A percentile compares a stretch with the other conserved stretches of the same genome.
phyloP scores from a whole-genome alignment of 169 alveolate genomes.

The Cryptosporidium baileyi region DNA sequence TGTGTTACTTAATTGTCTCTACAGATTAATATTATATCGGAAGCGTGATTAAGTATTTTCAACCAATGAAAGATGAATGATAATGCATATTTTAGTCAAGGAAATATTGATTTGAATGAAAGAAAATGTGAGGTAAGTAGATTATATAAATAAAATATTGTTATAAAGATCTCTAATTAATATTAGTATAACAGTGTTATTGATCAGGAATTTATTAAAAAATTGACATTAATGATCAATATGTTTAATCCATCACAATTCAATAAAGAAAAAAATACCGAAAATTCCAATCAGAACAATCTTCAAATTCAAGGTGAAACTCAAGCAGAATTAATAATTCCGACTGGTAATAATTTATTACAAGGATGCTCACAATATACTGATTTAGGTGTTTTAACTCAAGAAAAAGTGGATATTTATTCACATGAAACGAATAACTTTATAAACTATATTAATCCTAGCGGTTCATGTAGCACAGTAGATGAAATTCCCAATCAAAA shows the following conservation, averaged over 20 bases:
- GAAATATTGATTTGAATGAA: constrained; percentile 2
- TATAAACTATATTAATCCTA: background rate
- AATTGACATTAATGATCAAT: constrained; percentile 37
- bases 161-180: background rate
- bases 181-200: background rate
- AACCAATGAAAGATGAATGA: background rate
- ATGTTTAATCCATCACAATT: background rate
- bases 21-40: background rate
- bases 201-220: constrained; percentile 41
- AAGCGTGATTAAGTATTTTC: background rate
- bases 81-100: background rate
- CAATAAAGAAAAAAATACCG: background rate
- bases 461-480: background rate
- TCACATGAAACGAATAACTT: background rate
- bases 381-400: constrained; percentile 1
- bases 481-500: constrained; percentile 5
- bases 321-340: background rate
- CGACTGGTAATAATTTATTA: background rate
- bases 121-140: constrained; percentile 23
- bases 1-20: background rate
- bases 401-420: background rate
- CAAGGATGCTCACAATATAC: constrained; percentile 7
- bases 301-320: constrained; percentile 13
- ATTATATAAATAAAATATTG: background rate
- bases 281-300: background rate